Percentiles rank a stretch among this genome's conserved stretches.
phyloP scores from a whole-genome alignment of 2,329 filamentous ascomycete genomes.

The Triangularia verruculosa region DNA sequence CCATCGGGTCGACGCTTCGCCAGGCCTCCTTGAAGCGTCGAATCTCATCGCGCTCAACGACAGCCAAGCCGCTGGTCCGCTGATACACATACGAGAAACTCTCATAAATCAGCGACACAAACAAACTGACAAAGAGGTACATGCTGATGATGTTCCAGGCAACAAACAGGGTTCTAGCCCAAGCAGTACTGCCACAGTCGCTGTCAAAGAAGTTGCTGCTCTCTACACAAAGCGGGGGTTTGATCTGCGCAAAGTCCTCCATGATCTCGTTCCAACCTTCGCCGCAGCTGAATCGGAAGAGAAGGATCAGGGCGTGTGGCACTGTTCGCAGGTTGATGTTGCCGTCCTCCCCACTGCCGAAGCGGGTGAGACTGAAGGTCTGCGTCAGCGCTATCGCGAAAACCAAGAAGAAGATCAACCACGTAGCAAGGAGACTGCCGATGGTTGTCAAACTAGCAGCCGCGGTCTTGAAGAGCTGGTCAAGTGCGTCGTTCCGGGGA shows the following conservation, averaged over 20 bases:
- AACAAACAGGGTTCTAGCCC: conserved; percentile 88
- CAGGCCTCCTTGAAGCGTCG: conserved; percentile 97
- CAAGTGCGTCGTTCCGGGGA: conserved; percentile 91
- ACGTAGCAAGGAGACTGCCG: conserved; percentile 87
- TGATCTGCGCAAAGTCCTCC: conserved; percentile 86
- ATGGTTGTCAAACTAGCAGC: conserved; percentile 90
- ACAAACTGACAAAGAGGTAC: conserved; percentile 99
- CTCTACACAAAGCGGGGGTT: conserved; percentile 76
- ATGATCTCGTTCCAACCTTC: conserved; percentile 97
- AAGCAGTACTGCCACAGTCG: conserved; percentile 87
- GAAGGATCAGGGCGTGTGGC: conserved; percentile 85
- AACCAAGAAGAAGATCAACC: conserved; percentile 94
- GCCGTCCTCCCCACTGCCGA: conserved; percentile 66
- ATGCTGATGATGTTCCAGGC: conserved; percentile 99
- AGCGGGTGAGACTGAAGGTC: conserved; percentile 90
- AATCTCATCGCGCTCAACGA: conserved; percentile 89
- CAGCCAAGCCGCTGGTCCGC: conserved; percentile 85
- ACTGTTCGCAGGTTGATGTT: conserved; percentile 93
- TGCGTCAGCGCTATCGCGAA: conserved; percentile 97
- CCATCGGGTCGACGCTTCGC: conserved; percentile 90
- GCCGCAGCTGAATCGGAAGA: conserved; percentile 90
- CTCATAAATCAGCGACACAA: conserved; percentile 98
- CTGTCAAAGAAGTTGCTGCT: conserved; percentile 72
- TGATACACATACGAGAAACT: conserved; percentile 99
- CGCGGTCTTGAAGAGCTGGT: conserved; percentile 98